These are phyloP conservation scores for Populus tomentosa DNA, from an alignment of 441 rosid species.

Conservation along the genomic window DNA sequence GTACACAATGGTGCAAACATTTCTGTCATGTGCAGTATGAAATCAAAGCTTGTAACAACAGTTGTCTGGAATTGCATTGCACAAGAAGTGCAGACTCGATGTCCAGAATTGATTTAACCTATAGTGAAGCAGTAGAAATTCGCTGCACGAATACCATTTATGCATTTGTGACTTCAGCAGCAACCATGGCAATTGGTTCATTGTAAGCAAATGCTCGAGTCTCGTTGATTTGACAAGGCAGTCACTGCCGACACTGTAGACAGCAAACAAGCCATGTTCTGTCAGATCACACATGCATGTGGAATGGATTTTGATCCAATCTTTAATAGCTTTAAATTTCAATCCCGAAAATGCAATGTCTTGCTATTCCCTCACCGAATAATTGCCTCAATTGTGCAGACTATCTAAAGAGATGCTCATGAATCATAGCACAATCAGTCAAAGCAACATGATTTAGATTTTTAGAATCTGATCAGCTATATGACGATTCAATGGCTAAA, in stretches of 20 bases:
- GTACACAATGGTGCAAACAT: no score
- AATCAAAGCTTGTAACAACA: neutral
- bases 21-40: neutral
- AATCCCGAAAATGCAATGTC: neutral
- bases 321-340: neutral
- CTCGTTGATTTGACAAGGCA: no score
- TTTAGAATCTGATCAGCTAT: constrained; percentile 9
- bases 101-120: neutral
- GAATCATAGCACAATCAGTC: neutral
- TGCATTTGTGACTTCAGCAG: no score
- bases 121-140: neutral
- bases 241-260: neutral
- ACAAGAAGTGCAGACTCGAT: neutral
- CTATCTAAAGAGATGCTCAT: neutral
- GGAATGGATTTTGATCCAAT: neutral
- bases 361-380: neutral
- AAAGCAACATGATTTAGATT: neutral
- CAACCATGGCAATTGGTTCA: no score
- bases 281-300: neutral
- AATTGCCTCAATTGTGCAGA: neutral
- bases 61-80: neutral
- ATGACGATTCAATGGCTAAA: constrained; percentile 4
- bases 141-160: no score
- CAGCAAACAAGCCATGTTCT: neutral
- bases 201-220: no score